Evolutionary conservation across 306 rosid genomes (phyloP).

Genomic region (Begonia fuchsioides): DNA sequence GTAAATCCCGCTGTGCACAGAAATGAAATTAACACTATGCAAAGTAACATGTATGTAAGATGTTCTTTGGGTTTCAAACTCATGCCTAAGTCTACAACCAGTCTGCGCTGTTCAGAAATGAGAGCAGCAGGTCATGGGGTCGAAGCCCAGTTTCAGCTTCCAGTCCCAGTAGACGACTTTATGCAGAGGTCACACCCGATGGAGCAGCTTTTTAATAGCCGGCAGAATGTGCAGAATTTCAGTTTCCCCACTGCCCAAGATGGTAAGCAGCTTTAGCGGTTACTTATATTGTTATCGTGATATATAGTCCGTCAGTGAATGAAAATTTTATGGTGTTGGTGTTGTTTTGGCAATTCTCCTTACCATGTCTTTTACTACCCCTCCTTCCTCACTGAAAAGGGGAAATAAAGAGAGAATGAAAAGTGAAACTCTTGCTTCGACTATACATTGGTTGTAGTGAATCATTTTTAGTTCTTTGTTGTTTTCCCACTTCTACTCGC

Average conservation of each 20-base stretch:
- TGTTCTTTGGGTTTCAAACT: slow-evolving; percentile 81
- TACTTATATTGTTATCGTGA: background rate
- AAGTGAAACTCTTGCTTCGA: too few species aligned
- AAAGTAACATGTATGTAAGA: slow-evolving; percentile 62
- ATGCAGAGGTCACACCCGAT: slow-evolving; percentile 85
- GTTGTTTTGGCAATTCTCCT: too few species aligned
- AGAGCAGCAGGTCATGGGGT: slow-evolving; percentile 92
- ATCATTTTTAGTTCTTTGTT: too few species aligned
- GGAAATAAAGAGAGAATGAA: too few species aligned
- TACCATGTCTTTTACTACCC: too few species aligned
- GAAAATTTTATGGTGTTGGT: too few species aligned
- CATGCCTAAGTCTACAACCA: slow-evolving; percentile 82
- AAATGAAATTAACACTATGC: slow-evolving; percentile 48
- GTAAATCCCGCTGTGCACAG: slow-evolving; percentile 77
- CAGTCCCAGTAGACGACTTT: slow-evolving; percentile 87
- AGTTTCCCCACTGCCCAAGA: slow-evolving; percentile 65
- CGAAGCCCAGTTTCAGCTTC: slow-evolving; percentile 85
- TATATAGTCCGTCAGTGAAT: too few species aligned
- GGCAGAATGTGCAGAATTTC: slow-evolving; percentile 61
- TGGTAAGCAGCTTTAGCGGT: slow-evolving; percentile 33
- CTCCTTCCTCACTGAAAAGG: too few species aligned
- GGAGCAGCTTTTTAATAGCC: slow-evolving; percentile 58
- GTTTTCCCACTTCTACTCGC: too few species aligned
- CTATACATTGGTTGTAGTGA: too few species aligned
- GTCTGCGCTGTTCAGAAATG: slow-evolving; percentile 91